Conservation (phyloP, 306 rosid genomes). For the Lotus japonicus region DNA sequence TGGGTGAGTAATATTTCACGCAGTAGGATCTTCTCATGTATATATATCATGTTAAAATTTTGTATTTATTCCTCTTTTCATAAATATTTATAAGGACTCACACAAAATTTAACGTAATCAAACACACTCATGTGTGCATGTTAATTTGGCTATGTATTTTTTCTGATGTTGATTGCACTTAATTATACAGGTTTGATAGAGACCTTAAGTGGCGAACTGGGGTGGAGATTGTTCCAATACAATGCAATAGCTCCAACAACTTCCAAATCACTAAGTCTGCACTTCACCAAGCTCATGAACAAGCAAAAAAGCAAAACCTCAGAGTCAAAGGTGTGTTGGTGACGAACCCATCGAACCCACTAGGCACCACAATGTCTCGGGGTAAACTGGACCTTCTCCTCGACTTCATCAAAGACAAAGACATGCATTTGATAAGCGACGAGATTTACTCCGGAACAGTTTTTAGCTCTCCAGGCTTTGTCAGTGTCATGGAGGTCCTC, state of each 20-base stretch:
- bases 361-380: constrained; percentile 59
- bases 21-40: too few relatives aligned
- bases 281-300: constrained; percentile 45
- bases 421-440: constrained; percentile 74
- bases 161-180: constrained; percentile 31
- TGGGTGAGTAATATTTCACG: constrained; percentile 42
- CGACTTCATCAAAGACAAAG: constrained; percentile 43
- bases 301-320: constrained; percentile 47
- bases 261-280: constrained; percentile 67
- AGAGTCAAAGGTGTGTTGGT: constrained; percentile 76
- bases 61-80: too few relatives aligned
- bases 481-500: constrained; percentile 66
- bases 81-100: too few relatives aligned
- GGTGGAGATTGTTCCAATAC: constrained; percentile 73
- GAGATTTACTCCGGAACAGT: constrained; percentile 88
- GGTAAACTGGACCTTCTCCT: constrained; percentile 51
- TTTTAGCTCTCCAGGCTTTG: constrained; percentile 52
- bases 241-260: constrained; percentile 68
- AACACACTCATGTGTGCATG: too few relatives aligned
- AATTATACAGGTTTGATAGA: constrained; percentile 59
- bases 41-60: background rate
- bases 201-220: constrained; percentile 85
- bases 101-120: too few relatives aligned
- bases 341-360: constrained; percentile 84
- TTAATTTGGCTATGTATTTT: background rate